Percentiles rank a stretch among this genome's conserved stretches.
Conservation (phyloP, 345 rosid genomes). For the Psidium guajava region DNA sequence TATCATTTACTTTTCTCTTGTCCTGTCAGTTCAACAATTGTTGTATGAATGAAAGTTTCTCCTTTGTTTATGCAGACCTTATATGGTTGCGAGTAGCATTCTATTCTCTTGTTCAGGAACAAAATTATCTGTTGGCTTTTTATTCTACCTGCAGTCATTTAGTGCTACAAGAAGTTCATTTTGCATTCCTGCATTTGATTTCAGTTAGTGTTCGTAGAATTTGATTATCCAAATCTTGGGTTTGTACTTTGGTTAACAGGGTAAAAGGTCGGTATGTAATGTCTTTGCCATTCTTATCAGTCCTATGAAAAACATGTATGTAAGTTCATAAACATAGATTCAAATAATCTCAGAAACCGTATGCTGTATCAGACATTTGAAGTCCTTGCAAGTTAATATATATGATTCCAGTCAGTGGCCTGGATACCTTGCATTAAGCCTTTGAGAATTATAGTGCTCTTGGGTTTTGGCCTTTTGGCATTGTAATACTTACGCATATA, state of each 20-base stretch:
- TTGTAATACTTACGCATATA: neutral
- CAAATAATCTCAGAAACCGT: neutral
- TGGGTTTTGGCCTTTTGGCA: neutral
- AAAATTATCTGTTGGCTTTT: neutral
- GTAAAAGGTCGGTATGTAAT: neutral
- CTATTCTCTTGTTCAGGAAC: neutral
- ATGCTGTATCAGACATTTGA: neutral
- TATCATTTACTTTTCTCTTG: neutral
- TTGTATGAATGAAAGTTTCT: neutral
- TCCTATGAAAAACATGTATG: neutral
- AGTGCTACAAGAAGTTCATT: neutral
- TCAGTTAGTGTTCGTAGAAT: neutral
- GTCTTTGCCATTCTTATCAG: neutral
- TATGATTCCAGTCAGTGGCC: neutral
- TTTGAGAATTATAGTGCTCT: neutral
- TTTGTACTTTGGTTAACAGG: neutral
- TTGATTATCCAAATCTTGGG: neutral
- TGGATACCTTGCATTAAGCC: neutral
- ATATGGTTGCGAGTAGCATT: neutral
- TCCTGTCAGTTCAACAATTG: neutral
- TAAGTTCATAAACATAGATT: neutral
- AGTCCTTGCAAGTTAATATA: neutral
- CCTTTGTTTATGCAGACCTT: neutral
- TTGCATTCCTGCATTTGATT: neutral
- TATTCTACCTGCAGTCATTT: neutral